Conservation (phyloP, 1,139 yeast genomes). For the Suhomyces terraborum region DNA sequence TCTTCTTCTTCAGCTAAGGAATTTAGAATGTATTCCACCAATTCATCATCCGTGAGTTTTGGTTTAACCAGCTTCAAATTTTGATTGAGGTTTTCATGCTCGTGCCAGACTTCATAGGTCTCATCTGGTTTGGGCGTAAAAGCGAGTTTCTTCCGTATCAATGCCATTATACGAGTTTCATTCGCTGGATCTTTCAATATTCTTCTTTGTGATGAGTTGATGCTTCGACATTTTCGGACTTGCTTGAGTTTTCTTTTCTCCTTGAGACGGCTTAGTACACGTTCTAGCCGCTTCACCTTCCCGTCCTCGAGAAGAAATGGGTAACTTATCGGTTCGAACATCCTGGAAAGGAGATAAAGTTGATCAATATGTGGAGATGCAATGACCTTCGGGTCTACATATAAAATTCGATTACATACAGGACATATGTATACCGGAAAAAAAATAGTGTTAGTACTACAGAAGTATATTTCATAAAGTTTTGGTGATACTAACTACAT, state of each 20-base stretch:
- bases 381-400: too few species aligned
- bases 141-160: slow-evolving; percentile 16
- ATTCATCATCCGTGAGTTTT: slow-evolving; percentile 2
- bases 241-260: slow-evolving; percentile 22
- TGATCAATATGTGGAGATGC: not conserved
- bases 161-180: slow-evolving; percentile 14
- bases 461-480: too few species aligned
- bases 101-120: slow-evolving; percentile 44
- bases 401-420: not conserved
- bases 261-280: slow-evolving; percentile 23
- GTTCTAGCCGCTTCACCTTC: slow-evolving; percentile 10
- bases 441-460: too few species aligned
- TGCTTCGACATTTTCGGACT: slow-evolving; percentile 13
- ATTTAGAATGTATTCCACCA: slow-evolving; percentile 7
- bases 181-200: slow-evolving; percentile 7
- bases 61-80: slow-evolving; percentile 11
- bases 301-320: slow-evolving; percentile 9
- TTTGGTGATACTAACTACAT: too few species aligned
- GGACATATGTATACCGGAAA: too few species aligned
- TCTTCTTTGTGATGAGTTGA: slow-evolving; percentile 2
- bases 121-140: slow-evolving; percentile 34
- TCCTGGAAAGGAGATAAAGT: not conserved
- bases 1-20: slow-evolving; percentile 8
- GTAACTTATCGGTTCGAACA: slow-evolving; percentile 18
- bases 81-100: slow-evolving; percentile 18